A percentile compares a stretch with the other conserved stretches of the same genome.
Conservation (phyloP, 305 asterid genomes). For the Fraxinus dipetala region DNA sequence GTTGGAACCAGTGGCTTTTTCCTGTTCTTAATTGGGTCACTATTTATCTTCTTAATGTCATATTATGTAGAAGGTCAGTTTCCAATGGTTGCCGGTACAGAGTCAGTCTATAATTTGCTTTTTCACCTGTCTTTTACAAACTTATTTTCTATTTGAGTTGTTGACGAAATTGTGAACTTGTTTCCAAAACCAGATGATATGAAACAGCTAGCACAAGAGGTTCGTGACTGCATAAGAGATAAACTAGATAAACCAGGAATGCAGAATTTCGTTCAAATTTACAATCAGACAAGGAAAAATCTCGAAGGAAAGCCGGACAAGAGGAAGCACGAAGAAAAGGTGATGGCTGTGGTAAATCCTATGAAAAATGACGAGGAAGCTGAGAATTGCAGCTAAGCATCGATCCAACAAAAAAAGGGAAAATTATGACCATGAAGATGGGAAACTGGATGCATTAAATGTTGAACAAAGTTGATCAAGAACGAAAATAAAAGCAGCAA, state of each 20-base stretch:
- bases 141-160: background rate
- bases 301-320: constrained; percentile 73
- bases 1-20: too few relatives aligned
- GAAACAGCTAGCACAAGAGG: constrained; percentile 64
- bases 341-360: constrained; percentile 90
- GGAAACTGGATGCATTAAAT: constrained; percentile 54
- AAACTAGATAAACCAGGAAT: constrained; percentile 34
- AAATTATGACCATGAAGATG: constrained; percentile 65
- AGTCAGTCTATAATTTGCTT: background rate
- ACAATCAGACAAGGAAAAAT: constrained; percentile 54
- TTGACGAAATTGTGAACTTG: background rate
- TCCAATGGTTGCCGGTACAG: background rate
- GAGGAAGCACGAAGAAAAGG: constrained; percentile 71
- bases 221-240: constrained; percentile 49
- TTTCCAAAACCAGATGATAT: constrained; percentile 53
- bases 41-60: background rate
- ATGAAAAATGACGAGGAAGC: constrained; percentile 75
- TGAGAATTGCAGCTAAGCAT: constrained; percentile 68
- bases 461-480: too few relatives aligned
- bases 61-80: background rate
- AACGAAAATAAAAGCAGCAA: too few relatives aligned
- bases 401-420: constrained; percentile 74
- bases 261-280: constrained; percentile 51
- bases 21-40: too few relatives aligned
- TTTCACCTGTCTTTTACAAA: too few relatives aligned